A percentile compares a stretch with the other conserved stretches of the same genome.
phyloP scores from a whole-genome alignment of 805 yeast species.

The Lachancea kluyveri region DNA sequence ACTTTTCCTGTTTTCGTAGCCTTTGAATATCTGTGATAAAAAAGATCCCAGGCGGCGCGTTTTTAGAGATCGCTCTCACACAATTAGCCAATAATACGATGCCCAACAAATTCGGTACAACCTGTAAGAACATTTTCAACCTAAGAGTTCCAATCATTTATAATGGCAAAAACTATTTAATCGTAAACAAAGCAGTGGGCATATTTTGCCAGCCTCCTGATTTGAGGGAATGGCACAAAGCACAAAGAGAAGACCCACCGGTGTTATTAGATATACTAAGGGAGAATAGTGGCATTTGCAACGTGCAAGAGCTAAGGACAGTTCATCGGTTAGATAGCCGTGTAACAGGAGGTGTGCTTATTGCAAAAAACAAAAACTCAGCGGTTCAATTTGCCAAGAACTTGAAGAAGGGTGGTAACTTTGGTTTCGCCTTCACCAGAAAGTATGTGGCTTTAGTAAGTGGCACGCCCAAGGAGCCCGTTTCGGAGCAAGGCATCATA shows the following conservation, averaged over 20 bases:
- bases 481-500: constrained; percentile 9
- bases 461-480: constrained; percentile 1
- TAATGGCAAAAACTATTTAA: constrained; percentile 18
- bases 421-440: constrained; percentile 32
- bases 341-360: constrained; percentile 37
- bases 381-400: constrained; percentile 31
- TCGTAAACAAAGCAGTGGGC: constrained; percentile 35
- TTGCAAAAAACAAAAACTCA: constrained; percentile 30
- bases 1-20: too few species aligned
- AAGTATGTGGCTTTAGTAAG: constrained; percentile 31
- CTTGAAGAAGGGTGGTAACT: constrained; percentile 30
- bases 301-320: constrained; percentile 14
- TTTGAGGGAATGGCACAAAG: constrained; percentile 7
- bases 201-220: constrained; percentile 31
- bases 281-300: constrained; percentile 2
- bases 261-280: constrained; percentile 18
- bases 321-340: constrained; percentile 36
- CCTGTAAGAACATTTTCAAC: too few species aligned
- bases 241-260: constrained; percentile 8
- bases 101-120: too few species aligned
- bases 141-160: background rate
- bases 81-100: too few species aligned
- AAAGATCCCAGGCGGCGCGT: too few species aligned
- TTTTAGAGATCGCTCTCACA: too few species aligned
- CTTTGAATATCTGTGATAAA: too few species aligned